Base-by-base conservation (phyloP, 2,329 filamentous ascomycete genomes). In the Chrysoporthe cubensis region DNA sequence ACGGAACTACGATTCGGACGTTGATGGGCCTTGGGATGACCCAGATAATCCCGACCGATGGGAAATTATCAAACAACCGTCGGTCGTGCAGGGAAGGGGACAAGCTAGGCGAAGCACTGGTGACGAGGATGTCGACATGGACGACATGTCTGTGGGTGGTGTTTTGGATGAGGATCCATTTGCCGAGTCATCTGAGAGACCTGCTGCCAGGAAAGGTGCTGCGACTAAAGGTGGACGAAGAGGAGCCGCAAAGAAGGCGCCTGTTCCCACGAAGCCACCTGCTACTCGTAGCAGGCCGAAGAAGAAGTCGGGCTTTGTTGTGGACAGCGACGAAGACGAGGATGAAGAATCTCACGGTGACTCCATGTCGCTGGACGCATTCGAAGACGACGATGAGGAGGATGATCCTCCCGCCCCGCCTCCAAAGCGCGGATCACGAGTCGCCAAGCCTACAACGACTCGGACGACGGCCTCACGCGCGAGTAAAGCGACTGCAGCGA, bases 21-120 rank as follows among this genome's bases (percentile, higher is more conserved):
- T 94, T 37, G 91, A 97, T 62, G 96, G 94, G 0, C 85, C 85
- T 62, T 98, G 95, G 94, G 91, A 96, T 60, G 88, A 93, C 68
- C 88, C 91, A 0, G 90, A 87, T 8, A 92, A 90, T 1, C 77
- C 89, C 5, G 83, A 89, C 57, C 80, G 37, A 4, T 67, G 57
- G 65, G 44, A n/a, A 74, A 26, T 26, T 7, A 65, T 65, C 32
- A 48, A 52, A 21, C 21, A 44, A 44, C 37, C 62, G 34, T 32
- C 37, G 13, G 21, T 37, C 34, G 9, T 32, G 26, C 21, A 58
- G 18, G 72, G 76, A 34, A 76, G 77, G 68, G 72, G 74, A 78
- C 74, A 65, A 76, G 72, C 68, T 75, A 74, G 62, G 77, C 77
- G 68, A 80, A 78, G 63, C 83, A 80, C 72, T 77, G 80, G 74